Evolutionary conservation across 2,329 filamentous ascomycete species (phyloP), one percentile per base, ranked within the genome.

Genomic region (Aspergillus calidoustus): DNA sequence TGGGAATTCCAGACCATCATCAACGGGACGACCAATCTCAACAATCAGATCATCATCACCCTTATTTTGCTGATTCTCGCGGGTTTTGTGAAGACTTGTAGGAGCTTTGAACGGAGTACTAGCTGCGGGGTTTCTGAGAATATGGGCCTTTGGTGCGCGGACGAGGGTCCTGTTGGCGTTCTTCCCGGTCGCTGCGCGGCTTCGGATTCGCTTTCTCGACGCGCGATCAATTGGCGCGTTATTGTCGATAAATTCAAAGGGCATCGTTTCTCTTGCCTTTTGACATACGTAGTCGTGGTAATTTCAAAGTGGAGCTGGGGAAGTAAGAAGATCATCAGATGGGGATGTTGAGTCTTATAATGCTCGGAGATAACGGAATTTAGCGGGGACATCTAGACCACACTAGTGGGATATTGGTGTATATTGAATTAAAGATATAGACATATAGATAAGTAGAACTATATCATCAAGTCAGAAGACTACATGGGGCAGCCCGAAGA

Each of bases 221-320:
- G 48, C 28, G n/a, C 48, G 31, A 34, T 52, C 47, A 19, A 57
- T 57, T 7, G 46, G 3, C 8, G 38, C 22, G 17, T 28, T 52
- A 25, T 57, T 57, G 22, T 57, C 38, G 8, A 57, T 52, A n/a
- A 57, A 57, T 17, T 51, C 47, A 25, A 57, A 57, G 6, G 47
- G 11, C 55, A 57, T 57, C 9, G 5, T 46, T 28, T 17, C n/a
- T 49, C 9, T 28, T 50, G 23, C 19, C 17, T 23, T 43, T 28
- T 7, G 23, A 47, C 4, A 47, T 22, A 47, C n/a, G n/a, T 7
- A 23, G 9, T 47, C 22, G n/a, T 7, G n/a, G 17, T 31, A 15
- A 19, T 15, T 28, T 38, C 4, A 8, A 8, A 34, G 19, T 19
- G n/a, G 9, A 15, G 13, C 34, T 23, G 31, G 13, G 41, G 46